phyloP scores from a whole-genome alignment of 345 rosid species.

The Melaleuca quinquenervia region DNA sequence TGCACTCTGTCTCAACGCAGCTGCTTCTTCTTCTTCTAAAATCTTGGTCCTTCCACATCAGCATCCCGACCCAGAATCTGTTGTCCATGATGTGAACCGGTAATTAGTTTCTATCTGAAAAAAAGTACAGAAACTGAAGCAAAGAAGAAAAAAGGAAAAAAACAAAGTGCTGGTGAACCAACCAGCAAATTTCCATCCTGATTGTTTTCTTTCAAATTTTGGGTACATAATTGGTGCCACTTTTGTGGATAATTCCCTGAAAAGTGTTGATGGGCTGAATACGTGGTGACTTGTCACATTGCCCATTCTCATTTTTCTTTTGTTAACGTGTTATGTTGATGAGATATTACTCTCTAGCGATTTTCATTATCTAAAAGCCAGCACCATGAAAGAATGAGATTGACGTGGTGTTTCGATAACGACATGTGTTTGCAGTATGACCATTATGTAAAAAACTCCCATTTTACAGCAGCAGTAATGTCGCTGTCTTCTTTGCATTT shows the following conservation, averaged over 20 bases:
- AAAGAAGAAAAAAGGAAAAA: neutral
- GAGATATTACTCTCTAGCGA: neutral
- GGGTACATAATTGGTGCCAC: neutral
- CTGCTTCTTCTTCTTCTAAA: too few species aligned
- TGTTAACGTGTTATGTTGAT: neutral
- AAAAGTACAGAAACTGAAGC: neutral
- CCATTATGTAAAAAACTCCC: neutral
- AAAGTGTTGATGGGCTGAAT: neutral
- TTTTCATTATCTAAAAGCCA: neutral
- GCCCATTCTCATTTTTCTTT: neutral
- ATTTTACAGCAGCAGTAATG: neutral
- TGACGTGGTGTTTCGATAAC: neutral
- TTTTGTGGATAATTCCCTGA: neutral
- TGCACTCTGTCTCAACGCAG: neutral
- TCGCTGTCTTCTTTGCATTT: neutral
- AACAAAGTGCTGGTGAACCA: neutral
- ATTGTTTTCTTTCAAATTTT: neutral
- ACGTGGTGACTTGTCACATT: neutral
- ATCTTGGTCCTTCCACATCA: slow-evolving; percentile 4
- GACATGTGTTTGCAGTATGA: neutral
- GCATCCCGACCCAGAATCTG: slow-evolving; percentile 2
- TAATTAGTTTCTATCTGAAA: neutral
- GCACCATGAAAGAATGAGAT: neutral
- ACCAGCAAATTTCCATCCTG: neutral
- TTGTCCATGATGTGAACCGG: neutral